phyloP scores from a whole-genome alignment of 2,329 filamentous ascomycete species.

The Claviceps sp. region DNA sequence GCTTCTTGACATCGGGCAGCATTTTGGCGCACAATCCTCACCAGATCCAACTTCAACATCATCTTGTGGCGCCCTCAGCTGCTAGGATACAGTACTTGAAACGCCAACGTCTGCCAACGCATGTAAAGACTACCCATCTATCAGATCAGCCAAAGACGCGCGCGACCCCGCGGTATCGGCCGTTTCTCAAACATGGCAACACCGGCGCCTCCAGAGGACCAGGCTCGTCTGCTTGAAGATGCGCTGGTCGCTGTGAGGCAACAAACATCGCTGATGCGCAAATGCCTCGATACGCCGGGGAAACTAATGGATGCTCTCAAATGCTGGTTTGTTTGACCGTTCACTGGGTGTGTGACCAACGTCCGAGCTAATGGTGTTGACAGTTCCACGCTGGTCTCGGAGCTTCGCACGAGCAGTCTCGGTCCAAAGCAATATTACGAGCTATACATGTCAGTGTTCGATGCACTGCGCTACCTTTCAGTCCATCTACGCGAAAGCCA shows the following conservation, averaged over 20 bases:
- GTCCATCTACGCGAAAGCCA: conserved; percentile 96
- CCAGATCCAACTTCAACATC: neutral
- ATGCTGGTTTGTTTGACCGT: conserved; percentile 64
- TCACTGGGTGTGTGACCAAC: neutral
- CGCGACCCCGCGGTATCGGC: conserved; percentile 19
- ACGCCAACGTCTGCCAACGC: conserved; percentile 11
- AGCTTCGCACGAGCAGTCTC: conserved; percentile 88
- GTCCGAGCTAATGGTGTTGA: conserved; percentile 6
- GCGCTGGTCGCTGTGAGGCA: conserved; percentile 91
- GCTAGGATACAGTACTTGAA: neutral
- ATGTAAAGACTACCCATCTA: conserved; percentile 11
- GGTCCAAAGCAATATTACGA: conserved; percentile 99
- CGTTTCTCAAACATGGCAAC: conserved; percentile 27
- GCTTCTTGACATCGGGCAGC: neutral
- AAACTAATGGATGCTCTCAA: conserved; percentile 99
- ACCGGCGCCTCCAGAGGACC: conserved; percentile 59
- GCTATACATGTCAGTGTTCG: conserved; percentile 98
- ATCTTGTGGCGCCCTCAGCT: neutral
- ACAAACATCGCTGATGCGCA: conserved; percentile 93
- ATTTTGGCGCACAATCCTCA: neutral
- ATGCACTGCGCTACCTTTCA: conserved; percentile 89
- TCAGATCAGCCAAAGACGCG: conserved; percentile 5
- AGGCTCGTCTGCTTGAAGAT: conserved; percentile 91
- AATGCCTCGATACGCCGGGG: conserved; percentile 89
- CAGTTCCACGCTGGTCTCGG: conserved; percentile 96